Evolutionary conservation across 495 filamentous ascomycete genomes (phyloP).

Genomic region (Choiromyces venosus): DNA sequence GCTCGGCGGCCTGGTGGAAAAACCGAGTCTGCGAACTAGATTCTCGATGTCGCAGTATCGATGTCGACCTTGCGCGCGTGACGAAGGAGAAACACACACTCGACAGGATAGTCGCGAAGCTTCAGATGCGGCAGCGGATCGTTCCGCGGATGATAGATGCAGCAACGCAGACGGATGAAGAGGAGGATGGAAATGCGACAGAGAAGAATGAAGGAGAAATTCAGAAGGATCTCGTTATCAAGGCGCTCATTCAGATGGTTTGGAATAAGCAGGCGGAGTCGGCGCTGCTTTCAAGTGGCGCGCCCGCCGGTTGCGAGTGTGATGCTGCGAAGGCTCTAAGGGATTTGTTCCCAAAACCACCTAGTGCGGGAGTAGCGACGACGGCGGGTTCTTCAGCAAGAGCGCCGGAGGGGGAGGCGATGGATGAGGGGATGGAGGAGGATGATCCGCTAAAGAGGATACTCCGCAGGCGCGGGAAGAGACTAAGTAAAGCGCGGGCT

Average conservation of each 20-base stretch:
- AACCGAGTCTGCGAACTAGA: slow-evolving; percentile 25
- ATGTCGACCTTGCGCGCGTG: slow-evolving; percentile 11
- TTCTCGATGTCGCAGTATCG: slow-evolving; percentile 24
- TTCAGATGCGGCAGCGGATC: slow-evolving; percentile 6
- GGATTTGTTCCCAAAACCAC: slow-evolving; percentile 6
- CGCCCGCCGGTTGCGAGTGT: slow-evolving; percentile 14
- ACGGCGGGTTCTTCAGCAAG: not conserved
- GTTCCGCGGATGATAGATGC: slow-evolving; percentile 21
- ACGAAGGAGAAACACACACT: slow-evolving; percentile 24
- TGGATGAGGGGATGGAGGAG: slow-evolving; percentile 5
- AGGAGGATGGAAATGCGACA: not conserved
- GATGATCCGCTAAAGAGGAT: not conserved
- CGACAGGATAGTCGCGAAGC: slow-evolving; percentile 6
- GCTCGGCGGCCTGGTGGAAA: slow-evolving; percentile 30
- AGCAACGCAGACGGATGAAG: slow-evolving; percentile 18
- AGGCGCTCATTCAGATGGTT: slow-evolving; percentile 20
- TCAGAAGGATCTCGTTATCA: slow-evolving; percentile 17
- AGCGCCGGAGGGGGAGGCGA: slow-evolving; percentile 11
- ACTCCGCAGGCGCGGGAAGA: not conserved
- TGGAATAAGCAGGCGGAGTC: slow-evolving; percentile 17
- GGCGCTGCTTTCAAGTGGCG: slow-evolving; percentile 1
- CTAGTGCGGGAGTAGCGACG: not conserved
- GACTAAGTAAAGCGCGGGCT: slow-evolving; percentile 1
- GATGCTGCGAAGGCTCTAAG: slow-evolving; percentile 17
- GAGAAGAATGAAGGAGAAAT: not conserved